Evolutionary conservation across 805 yeast genomes (phyloP), one percentile per base, ranked within the genome.

Genomic region (Ogataea minuta): DNA sequence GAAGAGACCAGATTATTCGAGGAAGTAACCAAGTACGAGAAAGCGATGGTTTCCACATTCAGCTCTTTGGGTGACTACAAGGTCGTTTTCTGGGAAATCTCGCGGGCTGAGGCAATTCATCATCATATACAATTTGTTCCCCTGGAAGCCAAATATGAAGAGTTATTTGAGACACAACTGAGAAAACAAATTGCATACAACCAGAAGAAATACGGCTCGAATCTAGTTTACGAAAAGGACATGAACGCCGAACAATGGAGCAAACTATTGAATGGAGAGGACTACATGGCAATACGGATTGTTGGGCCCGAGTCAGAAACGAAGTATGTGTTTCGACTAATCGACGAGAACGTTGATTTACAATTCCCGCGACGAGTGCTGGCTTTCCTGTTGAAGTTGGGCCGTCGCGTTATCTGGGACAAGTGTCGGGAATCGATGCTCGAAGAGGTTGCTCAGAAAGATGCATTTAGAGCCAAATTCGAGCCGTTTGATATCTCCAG

Each of bases 291-390:
- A 34, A 68, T 71, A 34, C 62, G 51, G 7, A 25, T 53, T 11
- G 46, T 48, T 10, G 43, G 34, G 17, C 39, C 43, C 5, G 35
- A 39, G 4, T 25, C 38, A 4, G 44, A 41, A 11, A 45, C 62
- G 3, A 53, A 49, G 26, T 57, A 54, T 21, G 39, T 67, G 43
- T 52, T 52, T 56, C 44, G 46, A 57, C 64, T 58, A 2, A 37
- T 39, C 4, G 57, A 52, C 6, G 55, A 30, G 23, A 53, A 54
- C 12, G 48, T 88, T 7, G 96, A 90, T 57, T 61, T 87, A 10
- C 95, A 86, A 50, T 85, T 90, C 52, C 95, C 95, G 1, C 69
- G 97, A 57, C 72, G 88, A 52, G 89, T 84, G 1, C 52, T 86
- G 20, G 90, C 96, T 0, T 69, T 70, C 45, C 60, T 81, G 3